Evolutionary conservation across 805 yeast genomes (phyloP), one percentile per base, ranked within the genome.

Genomic region (Maudiozyma serrabonitensis): DNA sequence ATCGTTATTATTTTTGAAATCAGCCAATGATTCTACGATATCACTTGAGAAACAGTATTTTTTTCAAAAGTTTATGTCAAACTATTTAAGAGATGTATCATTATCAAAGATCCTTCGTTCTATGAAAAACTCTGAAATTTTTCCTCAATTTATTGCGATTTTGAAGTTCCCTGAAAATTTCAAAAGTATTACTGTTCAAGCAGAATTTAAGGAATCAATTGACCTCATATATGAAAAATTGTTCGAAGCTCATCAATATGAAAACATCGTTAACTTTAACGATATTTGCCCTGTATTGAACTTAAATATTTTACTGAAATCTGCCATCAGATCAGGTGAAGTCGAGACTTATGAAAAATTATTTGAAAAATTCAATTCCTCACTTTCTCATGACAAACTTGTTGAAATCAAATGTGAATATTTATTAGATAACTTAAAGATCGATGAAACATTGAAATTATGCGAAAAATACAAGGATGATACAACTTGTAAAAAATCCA

Each of bases 81-180:
- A 60, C 2, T 47, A 51, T 26, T 54, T 65, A 32, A 58, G 50
- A 31, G 66, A 63, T 43, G 50, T 46, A 28, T 60, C 64, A 0
- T 50, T 62, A 45, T 32, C 56, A 12, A 62, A 59, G 46, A 40
- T 65, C 18, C 56, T 59, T 12, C 54, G 50, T 35, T 54, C 54
- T 23, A 50, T 31, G 44, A 45, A 47, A 3, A 6, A 35, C 4
- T 23, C 46, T 6, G 15, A 23, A 6, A 9, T 25, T 46, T 34
- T 49, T 51, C 25, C 47, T 40, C 26, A 51, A 44, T 32, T 63
- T 57, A 49, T 59, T 6, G 45, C 49, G 2, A 43, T 38, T 13
- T 52, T 61, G 8, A 57, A 55, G 23, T 66, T 66, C 41, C 68
- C 69, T 2, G 49, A 54, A 6, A 53, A 56, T 21, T 66, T 61